Evolutionary conservation across 768 basidiomycete species (phyloP).

Genomic region (Hysterangium stoloniferum): DNA sequence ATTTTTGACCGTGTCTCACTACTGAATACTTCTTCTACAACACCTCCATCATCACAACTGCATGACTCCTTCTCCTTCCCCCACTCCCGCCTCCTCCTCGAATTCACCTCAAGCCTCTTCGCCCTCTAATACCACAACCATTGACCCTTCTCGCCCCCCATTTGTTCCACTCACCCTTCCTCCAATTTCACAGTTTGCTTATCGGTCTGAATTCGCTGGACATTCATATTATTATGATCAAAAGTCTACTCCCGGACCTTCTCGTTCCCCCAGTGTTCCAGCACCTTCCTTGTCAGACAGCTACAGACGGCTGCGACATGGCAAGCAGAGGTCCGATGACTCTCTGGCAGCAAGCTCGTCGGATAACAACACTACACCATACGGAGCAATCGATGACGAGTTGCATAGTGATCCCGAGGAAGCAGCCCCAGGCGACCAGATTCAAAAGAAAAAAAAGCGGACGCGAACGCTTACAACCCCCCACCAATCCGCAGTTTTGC

Average conservation of each 20-base stretch:
- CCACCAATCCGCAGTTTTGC: constrained; percentile 82
- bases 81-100: constrained; percentile 5
- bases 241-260: not conserved
- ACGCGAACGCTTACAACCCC: constrained; percentile 82
- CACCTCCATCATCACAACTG: not conserved
- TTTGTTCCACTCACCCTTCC: not conserved
- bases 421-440: not conserved
- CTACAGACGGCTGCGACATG: constrained; percentile 1
- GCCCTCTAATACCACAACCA: not conserved
- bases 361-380: not conserved
- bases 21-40: not conserved
- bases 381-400: not conserved
- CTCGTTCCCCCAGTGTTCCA: not conserved
- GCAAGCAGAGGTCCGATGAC: not conserved
- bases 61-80: constrained; percentile 5
- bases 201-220: too few relatives aligned
- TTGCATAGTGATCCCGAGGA: not conserved
- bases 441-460: constrained; percentile 26
- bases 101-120: constrained; percentile 2
- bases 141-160: not conserved
- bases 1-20: not conserved
- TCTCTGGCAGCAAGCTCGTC: not conserved
- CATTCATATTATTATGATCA: too few relatives aligned
- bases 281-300: not conserved
- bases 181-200: not conserved